Evolutionary conservation across 139 green algal species (phyloP).

Genomic region (Desmodesmus armatus): DNA sequence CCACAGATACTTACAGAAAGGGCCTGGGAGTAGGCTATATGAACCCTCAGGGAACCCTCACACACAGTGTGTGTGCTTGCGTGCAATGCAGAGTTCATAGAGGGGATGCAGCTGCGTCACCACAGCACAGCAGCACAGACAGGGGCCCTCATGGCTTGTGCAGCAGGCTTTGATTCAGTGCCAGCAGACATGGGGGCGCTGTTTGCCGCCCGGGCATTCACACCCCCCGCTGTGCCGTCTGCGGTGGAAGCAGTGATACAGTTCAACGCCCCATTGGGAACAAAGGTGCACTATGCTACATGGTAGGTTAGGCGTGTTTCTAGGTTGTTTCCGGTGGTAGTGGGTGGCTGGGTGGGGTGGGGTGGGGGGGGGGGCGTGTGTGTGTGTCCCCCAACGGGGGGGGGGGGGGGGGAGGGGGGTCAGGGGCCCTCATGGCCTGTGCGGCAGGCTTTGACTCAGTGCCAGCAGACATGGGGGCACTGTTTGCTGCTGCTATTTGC

Average conservation of each 20-base stretch:
- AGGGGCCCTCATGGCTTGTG: slow-evolving; percentile 62
- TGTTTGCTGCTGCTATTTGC: background rate
- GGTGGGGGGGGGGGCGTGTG: background rate
- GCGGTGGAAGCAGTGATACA: slow-evolving; percentile 43
- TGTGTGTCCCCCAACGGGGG: too few species aligned
- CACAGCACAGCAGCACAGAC: slow-evolving; percentile 43
- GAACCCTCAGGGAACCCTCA: too few species aligned
- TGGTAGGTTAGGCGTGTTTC: slow-evolving; percentile 36
- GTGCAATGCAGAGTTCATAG: slow-evolving; percentile 87
- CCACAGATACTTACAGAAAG: background rate
- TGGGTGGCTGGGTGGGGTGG: background rate
- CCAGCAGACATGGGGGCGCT: slow-evolving; percentile 48
- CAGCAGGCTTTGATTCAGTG: slow-evolving; percentile 73
- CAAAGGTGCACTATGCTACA: slow-evolving; percentile 43
- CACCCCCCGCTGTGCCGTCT: slow-evolving; percentile 21
- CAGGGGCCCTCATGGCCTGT: slow-evolving; percentile 59
- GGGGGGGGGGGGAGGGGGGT: too few species aligned
- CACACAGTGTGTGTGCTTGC: background rate
- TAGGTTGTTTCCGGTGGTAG: too few species aligned
- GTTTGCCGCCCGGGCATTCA: background rate
- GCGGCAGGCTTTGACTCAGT: slow-evolving; percentile 75
- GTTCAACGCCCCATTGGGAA: slow-evolving; percentile 25
- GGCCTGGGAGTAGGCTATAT: too few species aligned
- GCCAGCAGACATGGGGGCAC: slow-evolving; percentile 47
- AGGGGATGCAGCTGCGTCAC: slow-evolving; percentile 69